Evolutionary conservation across 352 stramenopile species (phyloP).

Genomic region (Pythium oligandrum): DNA sequence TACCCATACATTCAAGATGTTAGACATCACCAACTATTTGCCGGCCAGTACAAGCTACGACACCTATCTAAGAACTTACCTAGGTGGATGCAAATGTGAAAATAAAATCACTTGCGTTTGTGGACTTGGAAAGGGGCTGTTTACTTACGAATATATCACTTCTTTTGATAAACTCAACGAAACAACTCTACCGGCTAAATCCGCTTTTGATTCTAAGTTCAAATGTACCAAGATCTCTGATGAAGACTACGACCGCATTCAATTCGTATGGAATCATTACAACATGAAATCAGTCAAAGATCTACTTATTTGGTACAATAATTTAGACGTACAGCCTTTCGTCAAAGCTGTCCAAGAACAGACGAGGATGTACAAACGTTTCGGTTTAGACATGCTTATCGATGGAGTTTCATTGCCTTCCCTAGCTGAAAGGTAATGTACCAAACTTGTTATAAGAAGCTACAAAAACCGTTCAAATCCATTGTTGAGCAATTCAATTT

Average conservation of each 20-base stretch:
- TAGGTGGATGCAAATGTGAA: slow-evolving; percentile 23
- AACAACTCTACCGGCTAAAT: slow-evolving; percentile 12
- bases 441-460: slow-evolving; percentile 13
- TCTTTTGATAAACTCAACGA: slow-evolving; percentile 18
- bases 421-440: slow-evolving; percentile 26
- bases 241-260: slow-evolving; percentile 17
- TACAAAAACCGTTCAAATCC: slow-evolving; percentile 6
- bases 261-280: slow-evolving; percentile 24
- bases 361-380: slow-evolving; percentile 15
- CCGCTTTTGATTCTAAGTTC: slow-evolving; percentile 17
- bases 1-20: slow-evolving; percentile 18
- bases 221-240: slow-evolving; percentile 8
- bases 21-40: slow-evolving; percentile 25
- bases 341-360: slow-evolving; percentile 13
- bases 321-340: slow-evolving; percentile 24
- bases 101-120: slow-evolving; percentile 23
- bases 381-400: slow-evolving; percentile 24
- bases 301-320: slow-evolving; percentile 27
- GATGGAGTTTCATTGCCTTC: slow-evolving; percentile 19
- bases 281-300: slow-evolving; percentile 25
- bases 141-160: slow-evolving; percentile 26
- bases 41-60: slow-evolving; percentile 21
- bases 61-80: slow-evolving; percentile 18
- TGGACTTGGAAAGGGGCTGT: slow-evolving; percentile 15
- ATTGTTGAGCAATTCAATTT: neutral